Percentiles rank a stretch among this genome's conserved stretches.
Conservation (phyloP, 2,329 filamentous ascomycete genomes). For the Xylariaceae sp. region DNA sequence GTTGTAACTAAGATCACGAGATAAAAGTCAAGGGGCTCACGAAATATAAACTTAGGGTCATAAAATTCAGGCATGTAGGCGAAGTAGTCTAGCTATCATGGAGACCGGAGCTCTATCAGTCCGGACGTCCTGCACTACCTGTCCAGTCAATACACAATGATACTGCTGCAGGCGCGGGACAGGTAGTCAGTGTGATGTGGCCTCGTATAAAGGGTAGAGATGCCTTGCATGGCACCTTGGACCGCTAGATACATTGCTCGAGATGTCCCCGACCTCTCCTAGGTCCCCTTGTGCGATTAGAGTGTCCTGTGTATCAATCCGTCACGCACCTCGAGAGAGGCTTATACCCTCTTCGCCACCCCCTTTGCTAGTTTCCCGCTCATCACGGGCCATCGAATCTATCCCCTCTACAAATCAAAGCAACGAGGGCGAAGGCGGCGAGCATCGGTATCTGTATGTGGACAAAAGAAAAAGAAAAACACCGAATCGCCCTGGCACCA, state of each 20-base stretch:
- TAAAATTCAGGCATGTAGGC: no score
- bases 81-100: not conserved
- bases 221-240: not conserved
- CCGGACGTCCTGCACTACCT: not conserved
- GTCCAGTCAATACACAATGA: not conserved
- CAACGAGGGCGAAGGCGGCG: conserved; percentile 6
- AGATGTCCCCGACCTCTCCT: conserved; percentile 4
- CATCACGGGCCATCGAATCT: conserved; percentile 4
- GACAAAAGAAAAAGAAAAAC: not conserved
- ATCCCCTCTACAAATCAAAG: conserved; percentile 12
- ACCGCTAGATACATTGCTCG: conserved; percentile 10
- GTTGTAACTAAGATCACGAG: no score
- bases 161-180: not conserved
- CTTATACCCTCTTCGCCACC: not conserved
- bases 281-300: not conserved
- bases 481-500: conserved; percentile 8
- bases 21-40: not conserved
- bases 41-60: not conserved
- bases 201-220: conserved; percentile 5
- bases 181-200: not conserved
- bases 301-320: not conserved
- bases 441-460: conserved; percentile 1
- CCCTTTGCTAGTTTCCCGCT: not conserved
- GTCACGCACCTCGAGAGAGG: not conserved
- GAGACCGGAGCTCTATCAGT: not conserved